Evolutionary conservation across 192 early-diverging fungal genomes (phyloP).

Genomic region (Umbelopsis ramanniana): DNA sequence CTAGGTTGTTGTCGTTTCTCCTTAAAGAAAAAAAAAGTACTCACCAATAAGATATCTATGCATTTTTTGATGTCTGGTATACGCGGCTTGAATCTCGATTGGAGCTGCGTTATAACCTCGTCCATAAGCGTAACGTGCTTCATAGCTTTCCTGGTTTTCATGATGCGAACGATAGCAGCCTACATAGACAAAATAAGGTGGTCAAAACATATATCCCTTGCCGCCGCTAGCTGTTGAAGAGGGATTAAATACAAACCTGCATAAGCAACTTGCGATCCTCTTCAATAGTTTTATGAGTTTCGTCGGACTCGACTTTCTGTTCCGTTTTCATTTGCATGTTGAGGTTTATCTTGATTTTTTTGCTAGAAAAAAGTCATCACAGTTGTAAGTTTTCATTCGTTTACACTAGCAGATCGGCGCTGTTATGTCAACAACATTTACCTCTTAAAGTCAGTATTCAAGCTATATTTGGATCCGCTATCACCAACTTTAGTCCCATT

Average conservation of each 20-base stretch:
- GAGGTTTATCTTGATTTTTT: constrained; percentile 89
- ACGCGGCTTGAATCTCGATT: constrained; percentile 88
- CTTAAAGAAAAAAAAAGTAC: not conserved
- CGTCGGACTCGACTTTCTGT: constrained; percentile 88
- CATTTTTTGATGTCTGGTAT: constrained; percentile 94
- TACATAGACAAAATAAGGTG: not conserved
- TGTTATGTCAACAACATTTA: constrained; percentile 15
- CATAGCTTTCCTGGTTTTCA: constrained; percentile 96
- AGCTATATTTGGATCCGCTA: constrained; percentile 60
- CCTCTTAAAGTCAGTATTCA: constrained; percentile 84
- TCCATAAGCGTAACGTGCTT: constrained; percentile 84
- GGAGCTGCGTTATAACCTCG: constrained; percentile 88
- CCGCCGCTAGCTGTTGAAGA: not conserved
- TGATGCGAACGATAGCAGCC: constrained; percentile 98
- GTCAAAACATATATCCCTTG: not conserved
- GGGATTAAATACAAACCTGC: constrained; percentile 61
- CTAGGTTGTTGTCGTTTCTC: not conserved
- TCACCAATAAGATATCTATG: constrained; percentile 87
- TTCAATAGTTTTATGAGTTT: constrained; percentile 91
- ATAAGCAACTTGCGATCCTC: constrained; percentile 92
- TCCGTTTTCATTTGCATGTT: constrained; percentile 86
- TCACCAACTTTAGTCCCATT: constrained; percentile 61
- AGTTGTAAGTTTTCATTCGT: not conserved
- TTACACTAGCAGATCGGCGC: not conserved
- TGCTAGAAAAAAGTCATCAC: constrained; percentile 57